A percentile compares a stretch with the other conserved stretches of the same genome.
Evolutionary conservation across 2,329 filamentous ascomycete species (phyloP).

Genomic region (Ceratocystis variospora): DNA sequence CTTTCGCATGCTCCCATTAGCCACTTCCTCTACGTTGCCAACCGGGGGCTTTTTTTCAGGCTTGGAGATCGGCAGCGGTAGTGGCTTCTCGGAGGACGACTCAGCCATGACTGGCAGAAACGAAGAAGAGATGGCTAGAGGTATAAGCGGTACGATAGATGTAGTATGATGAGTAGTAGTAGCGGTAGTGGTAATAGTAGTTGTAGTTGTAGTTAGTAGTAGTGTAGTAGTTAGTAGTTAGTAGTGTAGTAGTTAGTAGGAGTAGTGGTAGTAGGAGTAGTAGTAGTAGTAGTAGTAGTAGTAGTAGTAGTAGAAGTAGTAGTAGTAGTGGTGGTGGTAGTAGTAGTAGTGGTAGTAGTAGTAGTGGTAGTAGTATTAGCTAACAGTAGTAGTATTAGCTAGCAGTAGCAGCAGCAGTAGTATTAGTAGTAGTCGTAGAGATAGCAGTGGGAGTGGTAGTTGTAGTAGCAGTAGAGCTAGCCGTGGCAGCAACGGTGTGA

Average conservation of each 20-base stretch:
- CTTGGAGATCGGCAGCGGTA: not conserved
- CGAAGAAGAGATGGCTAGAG: not conserved
- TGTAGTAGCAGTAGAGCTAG: too few relatives aligned
- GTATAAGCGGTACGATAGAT: not conserved
- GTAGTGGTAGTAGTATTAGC: not conserved
- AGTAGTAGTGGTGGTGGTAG: not conserved
- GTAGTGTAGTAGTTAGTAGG: not conserved
- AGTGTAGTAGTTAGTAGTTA: too few relatives aligned
- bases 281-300: too few relatives aligned
- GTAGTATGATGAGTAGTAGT: too few relatives aligned
- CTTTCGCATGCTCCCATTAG: constrained; percentile 1
- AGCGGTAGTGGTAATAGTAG: too few relatives aligned
- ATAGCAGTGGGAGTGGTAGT: not conserved
- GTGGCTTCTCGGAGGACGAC: not conserved
- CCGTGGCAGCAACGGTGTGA: too few relatives aligned
- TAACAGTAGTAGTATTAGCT: not conserved
- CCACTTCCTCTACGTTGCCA: not conserved
- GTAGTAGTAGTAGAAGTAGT: not conserved
- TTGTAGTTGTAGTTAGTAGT: too few relatives aligned
- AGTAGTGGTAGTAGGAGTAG: too few relatives aligned
- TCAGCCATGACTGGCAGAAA: not conserved
- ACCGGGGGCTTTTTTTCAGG: not conserved
- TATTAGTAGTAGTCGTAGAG: not conserved
- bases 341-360: not conserved
- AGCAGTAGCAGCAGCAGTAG: not conserved